phyloP scores from a whole-genome alignment of 2,329 filamentous ascomycete species.

The Phialophora tarda region DNA sequence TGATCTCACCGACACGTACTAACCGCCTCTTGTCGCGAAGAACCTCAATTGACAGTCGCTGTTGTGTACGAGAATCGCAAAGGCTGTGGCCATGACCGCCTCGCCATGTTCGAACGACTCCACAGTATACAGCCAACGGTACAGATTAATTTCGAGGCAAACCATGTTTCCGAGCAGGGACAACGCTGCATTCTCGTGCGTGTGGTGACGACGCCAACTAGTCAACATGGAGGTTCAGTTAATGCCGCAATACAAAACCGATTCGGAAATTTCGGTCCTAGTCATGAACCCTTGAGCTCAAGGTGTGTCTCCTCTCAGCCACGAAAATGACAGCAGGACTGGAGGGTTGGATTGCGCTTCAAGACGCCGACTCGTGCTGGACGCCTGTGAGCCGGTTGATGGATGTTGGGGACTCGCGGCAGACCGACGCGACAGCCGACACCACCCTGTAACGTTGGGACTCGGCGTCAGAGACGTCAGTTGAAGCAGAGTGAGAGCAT shows the following conservation, averaged over 20 bases:
- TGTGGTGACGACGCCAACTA: not conserved
- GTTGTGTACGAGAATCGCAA: not conserved
- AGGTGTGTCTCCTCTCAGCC: not conserved
- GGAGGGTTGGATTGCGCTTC: not conserved
- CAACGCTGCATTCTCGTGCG: not conserved
- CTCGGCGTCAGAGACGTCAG: not conserved
- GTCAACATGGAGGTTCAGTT: not conserved
- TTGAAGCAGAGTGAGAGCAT: not conserved
- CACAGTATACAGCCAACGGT: not conserved
- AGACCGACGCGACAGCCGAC: not conserved
- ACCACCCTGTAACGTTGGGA: not conserved
- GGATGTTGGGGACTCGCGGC: not conserved
- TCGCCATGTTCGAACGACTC: not conserved
- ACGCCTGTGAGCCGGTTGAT: not conserved
- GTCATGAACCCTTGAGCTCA: not conserved
- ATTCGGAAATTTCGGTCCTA: not conserved
- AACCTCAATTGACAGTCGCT: not conserved
- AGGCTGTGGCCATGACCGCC: not conserved
- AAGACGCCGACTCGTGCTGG: not conserved
- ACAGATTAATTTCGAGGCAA: not conserved
- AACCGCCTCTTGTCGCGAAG: not conserved
- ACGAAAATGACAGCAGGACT: not conserved
- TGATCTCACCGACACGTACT: not conserved
- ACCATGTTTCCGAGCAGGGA: not conserved
- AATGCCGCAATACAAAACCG: not conserved